These are phyloP conservation scores for Chalaropsis thielavioides DNA, from an alignment of 2,329 filamentous ascomycete genomes.

Conservation along the genomic window DNA sequence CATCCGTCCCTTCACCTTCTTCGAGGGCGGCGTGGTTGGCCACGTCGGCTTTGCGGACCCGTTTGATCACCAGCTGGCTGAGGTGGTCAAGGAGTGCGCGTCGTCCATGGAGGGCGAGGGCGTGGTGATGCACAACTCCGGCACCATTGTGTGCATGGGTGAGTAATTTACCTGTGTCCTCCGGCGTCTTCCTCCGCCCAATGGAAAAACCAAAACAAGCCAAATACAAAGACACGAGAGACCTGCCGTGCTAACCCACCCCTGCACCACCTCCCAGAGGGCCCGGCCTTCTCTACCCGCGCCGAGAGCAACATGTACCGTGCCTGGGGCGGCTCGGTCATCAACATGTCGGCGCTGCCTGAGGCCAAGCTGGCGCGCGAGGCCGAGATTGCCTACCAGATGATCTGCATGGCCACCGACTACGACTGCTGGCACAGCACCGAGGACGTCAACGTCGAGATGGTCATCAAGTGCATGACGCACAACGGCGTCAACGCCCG, in stretches of 20 bases:
- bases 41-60: slow-evolving; percentile 94
- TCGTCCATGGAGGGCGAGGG: slow-evolving; percentile 64
- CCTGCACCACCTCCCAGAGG: slow-evolving; percentile 42
- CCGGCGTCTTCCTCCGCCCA: neutral
- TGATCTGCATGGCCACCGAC: slow-evolving; percentile 99
- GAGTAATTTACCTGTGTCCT: slow-evolving; percentile 24
- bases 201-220: neutral
- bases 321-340: slow-evolving; percentile 80
- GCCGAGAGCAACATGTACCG: slow-evolving; percentile 95
- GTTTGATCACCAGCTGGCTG: slow-evolving; percentile 66
- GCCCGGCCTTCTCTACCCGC: slow-evolving; percentile 93
- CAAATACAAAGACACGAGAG: neutral
- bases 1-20: slow-evolving; percentile 87
- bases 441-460: slow-evolving; percentile 80
- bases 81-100: slow-evolving; percentile 66
- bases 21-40: slow-evolving; percentile 78
- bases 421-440: slow-evolving; percentile 94
- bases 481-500: slow-evolving; percentile 81
- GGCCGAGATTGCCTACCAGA: slow-evolving; percentile 92
- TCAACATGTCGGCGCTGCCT: slow-evolving; percentile 95
- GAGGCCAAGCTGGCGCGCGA: slow-evolving; percentile 94
- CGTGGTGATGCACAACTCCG: slow-evolving; percentile 68
- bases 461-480: slow-evolving; percentile 95
- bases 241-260: neutral
- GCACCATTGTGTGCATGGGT: slow-evolving; percentile 87